Evolutionary conservation across 1,284 basidiomycete species (phyloP), one percentile per base, ranked within the genome.

Genomic region (Cryptococcus jaspeensis): DNA sequence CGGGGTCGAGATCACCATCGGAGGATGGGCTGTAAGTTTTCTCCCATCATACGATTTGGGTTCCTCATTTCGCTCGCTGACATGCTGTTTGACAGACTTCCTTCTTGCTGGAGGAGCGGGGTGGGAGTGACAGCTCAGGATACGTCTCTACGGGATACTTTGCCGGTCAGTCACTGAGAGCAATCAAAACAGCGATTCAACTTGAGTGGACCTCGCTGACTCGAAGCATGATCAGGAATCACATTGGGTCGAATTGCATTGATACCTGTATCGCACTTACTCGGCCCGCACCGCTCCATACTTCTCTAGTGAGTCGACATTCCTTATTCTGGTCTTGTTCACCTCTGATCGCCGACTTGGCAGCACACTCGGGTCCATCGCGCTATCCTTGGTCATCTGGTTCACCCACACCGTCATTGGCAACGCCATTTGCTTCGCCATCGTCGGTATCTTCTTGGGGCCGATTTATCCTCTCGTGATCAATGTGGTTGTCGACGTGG

Each of bases 401-500:
- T 79, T 84, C 23, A 82, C 84, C 1, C 82, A 83, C 20, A 83
- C 82, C 5, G 73, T 87, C 22, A 73, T 86, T 38, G 83, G 81
- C 23, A 82, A 84, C 67, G 85, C 84, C 0, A 73, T 87, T 6
- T 82, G 84, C 4, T 82, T 85, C 40, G 80, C 84, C 3, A 66
- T 86, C 50, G 76, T 86, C 53, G 86, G 86, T 40, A 53, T 80
- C 41, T 54, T 72, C 37, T 61, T 78, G 9, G 78, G 75, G 0
- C 85, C 86, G 0, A 84, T 87, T 78, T 88, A 85, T 65, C 86
- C 85, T 0, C 84, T 86, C 56, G 81, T 83, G 16, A 72, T 75
- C 66, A 67, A 73, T 57, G 70, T 72, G 16, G 63, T 70, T 1
- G 55, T 64, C 3, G 69, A 70, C 23, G 58, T 87, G 55, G 72